Conservation (phyloP, 345 rosid species). For the thale cress (Arabidopsis thaliana) region TAIR10.1 NC_003070.9:6405501-6406000, state of each 20-base stretch:
- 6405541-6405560: slow-evolving; percentile 6
- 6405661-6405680: slow-evolving; percentile 29
- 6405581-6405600: neutral
- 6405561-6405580: neutral
- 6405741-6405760: slow-evolving; percentile 44
- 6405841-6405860: slow-evolving; percentile 99
- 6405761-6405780: slow-evolving; percentile 46
- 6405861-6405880: slow-evolving; percentile 88
- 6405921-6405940: slow-evolving; percentile 96
- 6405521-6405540: slow-evolving; percentile 2
- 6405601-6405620: slow-evolving; percentile 25
- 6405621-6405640: slow-evolving; percentile 32
- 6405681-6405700: slow-evolving; percentile 16
- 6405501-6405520: slow-evolving; percentile 31
- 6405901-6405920: slow-evolving; percentile 90
- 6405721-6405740: slow-evolving; percentile 36
- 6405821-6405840: slow-evolving; percentile 51
- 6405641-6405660: slow-evolving; percentile 43
- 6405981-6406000: neutral
- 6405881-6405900: slow-evolving; percentile 90
- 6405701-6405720: slow-evolving; percentile 25
- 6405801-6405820: slow-evolving; percentile 47
- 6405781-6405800: slow-evolving; percentile 84
- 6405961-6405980: slow-evolving; percentile 44
- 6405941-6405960: slow-evolving; percentile 94